A percentile compares a stretch with the other conserved stretches of the same genome.
Evolutionary conservation across 352 stramenopile genomes (phyloP).

Genomic region (Albugo candida): DNA sequence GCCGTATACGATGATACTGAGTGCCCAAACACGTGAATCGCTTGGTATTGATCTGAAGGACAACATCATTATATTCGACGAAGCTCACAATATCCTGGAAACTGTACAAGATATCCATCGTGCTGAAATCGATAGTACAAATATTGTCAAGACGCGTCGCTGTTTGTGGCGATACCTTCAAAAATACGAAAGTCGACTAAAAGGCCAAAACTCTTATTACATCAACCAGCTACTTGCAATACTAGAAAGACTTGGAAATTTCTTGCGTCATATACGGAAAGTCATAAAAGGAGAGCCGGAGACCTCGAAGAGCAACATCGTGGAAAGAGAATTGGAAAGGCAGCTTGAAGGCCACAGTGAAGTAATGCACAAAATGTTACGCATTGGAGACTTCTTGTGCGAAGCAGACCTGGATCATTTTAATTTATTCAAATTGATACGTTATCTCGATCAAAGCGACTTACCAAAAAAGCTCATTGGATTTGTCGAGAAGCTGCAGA

Average conservation of each 20-base stretch:
- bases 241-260: slow-evolving; percentile 58
- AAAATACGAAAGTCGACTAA: slow-evolving; percentile 75
- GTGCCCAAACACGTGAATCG: slow-evolving; percentile 77
- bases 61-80: slow-evolving; percentile 94
- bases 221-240: slow-evolving; percentile 77
- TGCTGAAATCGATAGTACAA: slow-evolving; percentile 49
- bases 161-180: slow-evolving; percentile 75
- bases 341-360: slow-evolving; percentile 9
- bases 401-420: slow-evolving; percentile 62
- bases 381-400: slow-evolving; percentile 76
- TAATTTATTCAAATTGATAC: slow-evolving; percentile 80
- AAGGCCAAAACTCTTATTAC: slow-evolving; percentile 76
- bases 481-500: slow-evolving; percentile 11
- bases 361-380: slow-evolving; percentile 35
- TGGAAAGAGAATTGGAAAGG: background rate
- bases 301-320: background rate
- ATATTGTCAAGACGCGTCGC: slow-evolving; percentile 43
- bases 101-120: slow-evolving; percentile 86
- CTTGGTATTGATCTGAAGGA: slow-evolving; percentile 71
- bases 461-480: slow-evolving; percentile 71
- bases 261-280: slow-evolving; percentile 35
- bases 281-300: slow-evolving; percentile 1
- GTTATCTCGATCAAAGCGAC: slow-evolving; percentile 59
- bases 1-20: slow-evolving; percentile 87
- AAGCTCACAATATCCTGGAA: slow-evolving; percentile 98